Conservation (phyloP, 164 flowering plant species). For the Chloranthus sessilifolius region DNA sequence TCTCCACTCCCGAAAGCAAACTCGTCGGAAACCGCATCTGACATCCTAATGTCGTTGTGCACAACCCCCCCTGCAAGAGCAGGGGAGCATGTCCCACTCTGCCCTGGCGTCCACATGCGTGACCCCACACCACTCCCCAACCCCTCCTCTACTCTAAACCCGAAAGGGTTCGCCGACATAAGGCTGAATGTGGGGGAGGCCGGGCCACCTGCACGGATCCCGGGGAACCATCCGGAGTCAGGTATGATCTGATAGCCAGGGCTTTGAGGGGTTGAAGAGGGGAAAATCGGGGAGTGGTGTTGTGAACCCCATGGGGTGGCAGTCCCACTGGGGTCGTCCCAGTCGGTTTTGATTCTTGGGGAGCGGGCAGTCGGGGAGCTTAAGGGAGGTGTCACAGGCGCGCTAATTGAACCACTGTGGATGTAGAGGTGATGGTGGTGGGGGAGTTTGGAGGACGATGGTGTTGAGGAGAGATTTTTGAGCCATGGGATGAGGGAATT, state of each 20-base stretch:
- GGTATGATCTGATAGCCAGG: conserved; percentile 67
- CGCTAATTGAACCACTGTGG: conserved; percentile 85
- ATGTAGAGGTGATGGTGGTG: conserved; percentile 52
- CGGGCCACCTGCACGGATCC: conserved; percentile 23
- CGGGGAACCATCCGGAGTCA: conserved; percentile 63
- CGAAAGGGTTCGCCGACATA: conserved; percentile 15
- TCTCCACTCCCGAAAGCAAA: conserved; percentile 87
- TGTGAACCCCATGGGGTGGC: conserved; percentile 36
- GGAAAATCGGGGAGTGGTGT: conserved; percentile 39
- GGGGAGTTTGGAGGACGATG: conserved; percentile 56
- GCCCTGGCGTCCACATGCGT: conserved; percentile 94
- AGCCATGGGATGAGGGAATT: conserved; percentile 96
- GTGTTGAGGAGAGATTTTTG: conserved; percentile 64
- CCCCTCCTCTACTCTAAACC: conserved; percentile 19
- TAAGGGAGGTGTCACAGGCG: conserved; percentile 89
- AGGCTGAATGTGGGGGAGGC: conserved; percentile 24
- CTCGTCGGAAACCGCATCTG: conserved; percentile 69
- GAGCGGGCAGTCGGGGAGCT: conserved; percentile 81
- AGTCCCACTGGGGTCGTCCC: conserved; percentile 47
- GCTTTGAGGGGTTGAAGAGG: conserved; percentile 79
- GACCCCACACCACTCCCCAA: conserved; percentile 52
- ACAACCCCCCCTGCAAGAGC: conserved; percentile 57
- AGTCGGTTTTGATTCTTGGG: conserved; percentile 53
- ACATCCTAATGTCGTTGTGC: conserved; percentile 76
- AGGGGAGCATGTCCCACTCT: conserved; percentile 96